phyloP scores from a whole-genome alignment of 2,329 filamentous ascomycete species.

The Calonectria fujianensis region DNA sequence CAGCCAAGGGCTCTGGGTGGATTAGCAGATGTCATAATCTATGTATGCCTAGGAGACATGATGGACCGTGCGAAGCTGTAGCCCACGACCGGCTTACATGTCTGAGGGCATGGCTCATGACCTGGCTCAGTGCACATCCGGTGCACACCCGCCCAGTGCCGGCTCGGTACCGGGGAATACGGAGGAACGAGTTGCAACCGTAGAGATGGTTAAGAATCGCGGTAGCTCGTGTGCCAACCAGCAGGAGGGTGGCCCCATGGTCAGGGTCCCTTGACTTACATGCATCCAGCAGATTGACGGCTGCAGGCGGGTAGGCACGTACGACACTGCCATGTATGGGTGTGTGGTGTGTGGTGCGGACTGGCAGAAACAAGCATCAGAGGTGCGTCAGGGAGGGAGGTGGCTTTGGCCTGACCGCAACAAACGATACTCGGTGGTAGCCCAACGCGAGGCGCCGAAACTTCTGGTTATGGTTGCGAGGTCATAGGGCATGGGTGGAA shows the following conservation, averaged over 20 bases:
- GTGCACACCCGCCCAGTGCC: constrained; percentile 18
- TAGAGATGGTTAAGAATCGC: constrained; percentile 13
- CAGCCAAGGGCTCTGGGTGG: neutral
- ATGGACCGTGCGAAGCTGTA: constrained; percentile 22
- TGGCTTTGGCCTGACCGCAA: constrained; percentile 32
- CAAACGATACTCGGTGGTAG: constrained; percentile 22
- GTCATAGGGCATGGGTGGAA: constrained; percentile 23
- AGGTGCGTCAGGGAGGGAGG: constrained; percentile 17
- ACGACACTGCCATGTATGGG: constrained; percentile 20
- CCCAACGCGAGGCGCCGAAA: neutral
- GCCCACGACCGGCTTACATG: constrained; percentile 11
- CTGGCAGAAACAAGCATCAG: constrained; percentile 28
- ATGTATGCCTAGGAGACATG: neutral
- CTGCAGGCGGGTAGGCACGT: constrained; percentile 33
- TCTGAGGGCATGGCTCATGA: neutral
- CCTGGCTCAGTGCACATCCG: neutral
- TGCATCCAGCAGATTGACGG: constrained; percentile 41
- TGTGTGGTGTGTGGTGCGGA: constrained; percentile 19
- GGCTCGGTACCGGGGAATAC: constrained; percentile 14
- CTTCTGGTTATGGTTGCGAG: constrained; percentile 21
- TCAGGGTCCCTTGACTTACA: constrained; percentile 36
- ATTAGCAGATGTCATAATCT: neutral
- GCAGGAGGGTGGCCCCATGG: constrained; percentile 23
- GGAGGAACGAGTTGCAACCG: constrained; percentile 2
- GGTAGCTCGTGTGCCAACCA: constrained; percentile 33